Evolutionary conservation across 495 filamentous ascomycete genomes (phyloP), one percentile per base, ranked within the genome.

Genomic region (Geoglossum glabrum): DNA sequence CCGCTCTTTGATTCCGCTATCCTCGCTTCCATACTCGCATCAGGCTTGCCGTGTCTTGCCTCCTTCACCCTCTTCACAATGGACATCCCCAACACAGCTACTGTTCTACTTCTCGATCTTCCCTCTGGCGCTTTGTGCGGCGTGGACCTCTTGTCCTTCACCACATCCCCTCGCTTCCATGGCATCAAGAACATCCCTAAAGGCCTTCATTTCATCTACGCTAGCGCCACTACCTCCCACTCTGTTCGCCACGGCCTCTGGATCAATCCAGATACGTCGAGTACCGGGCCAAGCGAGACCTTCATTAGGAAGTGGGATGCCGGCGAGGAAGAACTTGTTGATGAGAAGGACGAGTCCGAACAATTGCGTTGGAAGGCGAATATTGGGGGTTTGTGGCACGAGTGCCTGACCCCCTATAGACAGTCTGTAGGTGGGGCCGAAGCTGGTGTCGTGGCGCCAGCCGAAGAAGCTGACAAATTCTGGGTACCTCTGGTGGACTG

Each of bases 111-210:
- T 1, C 15, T 58, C 9, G 26, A 43, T 46, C 36, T 60, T 28
- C 59, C 59, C 17, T n/a, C 36, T 15, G 34, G 55, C 31, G 54
- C 59, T 0, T 25, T 60, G 4, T 60, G 59, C 36, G 59, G 59
- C 30, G 21, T 60, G 1, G 59, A 60, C 25, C 59, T 60, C 25
- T 31, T 60, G n/a, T 60, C 59, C 17, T 60, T 60, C 28, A 60
- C 59, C 10, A 60, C 59, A 17, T 59, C 59, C 1, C 15, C 52
- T 15, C 59, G 54, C 13, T 79, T 78, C 64, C 69, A 66, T 9
- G 82, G 82, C n/a, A 72, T 85, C 59, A 75, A 76, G 31, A 71
- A 79, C 46, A 62, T 85, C 13, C 77, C 82, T 0, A 65, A 74
- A 0, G 80, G 81, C 5, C 67, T 70, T 31, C 82, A 85, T 62